A percentile compares a stretch with the other conserved stretches of the same genome.
phyloP scores from a whole-genome alignment of 1,139 yeast genomes.

The Suhomyces choctaworum region DNA sequence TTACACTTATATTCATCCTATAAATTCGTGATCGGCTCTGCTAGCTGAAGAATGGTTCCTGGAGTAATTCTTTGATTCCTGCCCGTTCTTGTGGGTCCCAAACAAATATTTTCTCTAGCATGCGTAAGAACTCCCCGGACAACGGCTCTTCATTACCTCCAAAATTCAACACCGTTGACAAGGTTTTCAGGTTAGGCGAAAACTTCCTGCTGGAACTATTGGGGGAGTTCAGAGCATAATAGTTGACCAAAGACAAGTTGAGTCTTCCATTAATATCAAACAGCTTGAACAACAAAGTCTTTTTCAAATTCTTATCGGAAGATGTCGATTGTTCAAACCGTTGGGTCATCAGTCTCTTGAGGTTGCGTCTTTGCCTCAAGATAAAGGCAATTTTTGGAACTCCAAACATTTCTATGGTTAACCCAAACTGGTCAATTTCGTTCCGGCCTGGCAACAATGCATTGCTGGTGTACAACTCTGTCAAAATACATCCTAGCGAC shows the following conservation, averaged over 20 bases:
- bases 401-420: constrained; percentile 24
- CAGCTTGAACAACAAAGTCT: constrained; percentile 24
- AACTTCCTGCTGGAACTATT: constrained; percentile 3
- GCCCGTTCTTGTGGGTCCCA: constrained; percentile 59
- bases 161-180: not conserved
- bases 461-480: constrained; percentile 23
- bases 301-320: constrained; percentile 14
- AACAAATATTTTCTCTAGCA: constrained; percentile 43
- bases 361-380: constrained; percentile 11
- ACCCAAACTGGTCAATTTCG: constrained; percentile 26
- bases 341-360: constrained; percentile 11
- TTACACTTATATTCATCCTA: too few relatives aligned
- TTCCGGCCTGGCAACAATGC: constrained; percentile 27
- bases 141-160: not conserved
- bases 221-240: constrained; percentile 10
- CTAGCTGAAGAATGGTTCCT: constrained; percentile 24
- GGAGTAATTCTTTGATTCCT: constrained; percentile 44
- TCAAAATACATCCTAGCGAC: constrained; percentile 29
- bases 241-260: constrained; percentile 31
- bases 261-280: constrained; percentile 45
- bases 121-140: constrained; percentile 22
- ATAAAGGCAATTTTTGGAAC: constrained; percentile 19
- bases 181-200: constrained; percentile 23
- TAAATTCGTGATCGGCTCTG: too few relatives aligned
- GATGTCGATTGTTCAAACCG: constrained; percentile 10